phyloP scores from a whole-genome alignment of 768 basidiomycete species.

The Hebeloma cylindrosporum region DNA sequence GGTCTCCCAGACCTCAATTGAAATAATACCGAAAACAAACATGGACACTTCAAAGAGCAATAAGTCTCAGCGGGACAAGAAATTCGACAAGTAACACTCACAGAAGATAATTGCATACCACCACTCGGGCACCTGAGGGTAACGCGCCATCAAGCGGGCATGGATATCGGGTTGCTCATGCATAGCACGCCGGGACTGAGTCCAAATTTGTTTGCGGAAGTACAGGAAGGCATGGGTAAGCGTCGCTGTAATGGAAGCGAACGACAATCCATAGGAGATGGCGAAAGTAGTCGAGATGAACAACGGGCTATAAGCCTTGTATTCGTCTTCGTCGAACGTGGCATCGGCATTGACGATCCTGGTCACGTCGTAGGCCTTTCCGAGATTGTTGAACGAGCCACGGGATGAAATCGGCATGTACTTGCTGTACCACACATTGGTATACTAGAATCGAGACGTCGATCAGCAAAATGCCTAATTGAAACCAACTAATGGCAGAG shows the following conservation, averaged over 20 bases:
- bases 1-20: slow-evolving; percentile 74
- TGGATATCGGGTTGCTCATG: slow-evolving; percentile 84
- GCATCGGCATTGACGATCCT: slow-evolving; percentile 52
- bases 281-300: slow-evolving; percentile 75
- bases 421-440: slow-evolving; percentile 59
- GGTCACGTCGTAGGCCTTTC: slow-evolving; percentile 54
- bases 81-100: slow-evolving; percentile 35
- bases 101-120: slow-evolving; percentile 75
- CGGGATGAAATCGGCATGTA: slow-evolving; percentile 70
- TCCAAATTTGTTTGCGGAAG: slow-evolving; percentile 79
- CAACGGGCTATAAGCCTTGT: slow-evolving; percentile 59
- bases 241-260: slow-evolving; percentile 77
- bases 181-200: slow-evolving; percentile 67
- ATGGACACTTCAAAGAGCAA: slow-evolving; percentile 41
- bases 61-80: slow-evolving; percentile 13
- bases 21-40: slow-evolving; percentile 67
- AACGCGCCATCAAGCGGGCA: slow-evolving; percentile 75
- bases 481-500: slow-evolving; percentile 11
- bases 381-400: slow-evolving; percentile 66
- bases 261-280: slow-evolving; percentile 78
- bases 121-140: slow-evolving; percentile 79
- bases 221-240: slow-evolving; percentile 69
- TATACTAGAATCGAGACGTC: slow-evolving; percentile 39
- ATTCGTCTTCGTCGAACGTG: slow-evolving; percentile 56
- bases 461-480: not conserved